phyloP scores from a whole-genome alignment of 345 rosid species.

The Leavenworthia alabamica region DNA sequence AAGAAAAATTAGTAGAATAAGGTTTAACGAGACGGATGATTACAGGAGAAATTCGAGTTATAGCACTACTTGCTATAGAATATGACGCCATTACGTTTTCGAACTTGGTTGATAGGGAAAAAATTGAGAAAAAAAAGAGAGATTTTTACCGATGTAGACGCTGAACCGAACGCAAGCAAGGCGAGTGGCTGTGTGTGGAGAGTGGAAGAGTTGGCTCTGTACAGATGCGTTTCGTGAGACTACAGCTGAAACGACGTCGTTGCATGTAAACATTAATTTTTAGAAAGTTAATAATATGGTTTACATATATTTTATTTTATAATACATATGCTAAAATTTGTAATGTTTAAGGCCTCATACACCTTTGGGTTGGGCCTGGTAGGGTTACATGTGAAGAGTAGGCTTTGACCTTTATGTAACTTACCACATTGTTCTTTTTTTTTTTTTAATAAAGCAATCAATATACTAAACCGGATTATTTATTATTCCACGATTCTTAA shows the following conservation, averaged over 20 bases:
- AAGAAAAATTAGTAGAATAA: conserved; percentile 5
- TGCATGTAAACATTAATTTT: neutral
- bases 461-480: neutral
- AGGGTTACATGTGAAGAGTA: no score
- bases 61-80: conserved; percentile 21
- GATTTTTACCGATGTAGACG: conserved; percentile 16
- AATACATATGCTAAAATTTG: no score
- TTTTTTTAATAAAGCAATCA: neutral
- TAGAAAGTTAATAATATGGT: no score
- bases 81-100: conserved; percentile 12
- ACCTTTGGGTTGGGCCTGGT: no score
- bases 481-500: conserved; percentile 7
- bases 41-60: conserved; percentile 20
- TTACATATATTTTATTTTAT: no score
- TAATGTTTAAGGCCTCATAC: no score
- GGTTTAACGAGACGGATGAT: conserved; percentile 21
- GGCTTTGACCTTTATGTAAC: no score
- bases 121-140: no score
- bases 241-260: neutral
- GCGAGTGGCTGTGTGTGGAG: neutral
- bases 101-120: no score
- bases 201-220: neutral
- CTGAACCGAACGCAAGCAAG: conserved; percentile 2
- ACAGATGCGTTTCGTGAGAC: neutral
- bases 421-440: no score